Conservation (phyloP, 306 rosid species). For the Pachyrhizus erosus region DNA sequence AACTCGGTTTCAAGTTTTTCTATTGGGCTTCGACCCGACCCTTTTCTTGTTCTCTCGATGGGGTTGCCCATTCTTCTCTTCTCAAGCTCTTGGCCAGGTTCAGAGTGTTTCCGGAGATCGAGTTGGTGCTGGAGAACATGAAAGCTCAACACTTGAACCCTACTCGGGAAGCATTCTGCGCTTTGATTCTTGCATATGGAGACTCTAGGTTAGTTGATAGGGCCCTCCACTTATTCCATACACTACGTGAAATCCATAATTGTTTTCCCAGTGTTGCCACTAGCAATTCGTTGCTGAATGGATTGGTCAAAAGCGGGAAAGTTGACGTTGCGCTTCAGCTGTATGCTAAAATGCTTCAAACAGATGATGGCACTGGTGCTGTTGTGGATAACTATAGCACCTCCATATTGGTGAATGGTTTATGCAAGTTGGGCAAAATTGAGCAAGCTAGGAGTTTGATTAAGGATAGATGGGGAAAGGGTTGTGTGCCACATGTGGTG, state of each 20-base stretch:
- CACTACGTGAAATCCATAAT: slow-evolving; percentile 47
- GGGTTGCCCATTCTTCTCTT: slow-evolving; percentile 67
- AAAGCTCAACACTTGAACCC: slow-evolving; percentile 52
- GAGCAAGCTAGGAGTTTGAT: slow-evolving; percentile 72
- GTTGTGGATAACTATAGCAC: slow-evolving; percentile 75
- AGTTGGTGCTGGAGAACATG: slow-evolving; percentile 55
- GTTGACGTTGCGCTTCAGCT: slow-evolving; percentile 58
- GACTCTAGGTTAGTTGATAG: slow-evolving; percentile 65
- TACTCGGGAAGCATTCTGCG: slow-evolving; percentile 60
- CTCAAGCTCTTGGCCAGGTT: slow-evolving; percentile 68
- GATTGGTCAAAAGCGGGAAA: slow-evolving; percentile 54
- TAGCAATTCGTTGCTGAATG: slow-evolving; percentile 63
- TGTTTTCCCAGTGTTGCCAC: slow-evolving; percentile 59
- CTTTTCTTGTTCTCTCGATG: slow-evolving; percentile 54
- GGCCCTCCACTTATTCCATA: slow-evolving; percentile 57
- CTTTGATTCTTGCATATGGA: slow-evolving; percentile 56
- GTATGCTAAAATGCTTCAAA: slow-evolving; percentile 73
- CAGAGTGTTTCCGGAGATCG: slow-evolving; percentile 63
- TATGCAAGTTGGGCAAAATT: slow-evolving; percentile 69
- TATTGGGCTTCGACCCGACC: slow-evolving; percentile 69
- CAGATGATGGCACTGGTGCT: slow-evolving; percentile 34
- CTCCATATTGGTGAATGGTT: slow-evolving; percentile 66
- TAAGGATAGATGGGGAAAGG: slow-evolving; percentile 70
- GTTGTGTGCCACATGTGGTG: slow-evolving; percentile 75
- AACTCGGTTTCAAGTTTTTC: slow-evolving; percentile 73